phyloP scores from a whole-genome alignment of 176 grass and related monocot genomes.

The Carex kokanica region DNA sequence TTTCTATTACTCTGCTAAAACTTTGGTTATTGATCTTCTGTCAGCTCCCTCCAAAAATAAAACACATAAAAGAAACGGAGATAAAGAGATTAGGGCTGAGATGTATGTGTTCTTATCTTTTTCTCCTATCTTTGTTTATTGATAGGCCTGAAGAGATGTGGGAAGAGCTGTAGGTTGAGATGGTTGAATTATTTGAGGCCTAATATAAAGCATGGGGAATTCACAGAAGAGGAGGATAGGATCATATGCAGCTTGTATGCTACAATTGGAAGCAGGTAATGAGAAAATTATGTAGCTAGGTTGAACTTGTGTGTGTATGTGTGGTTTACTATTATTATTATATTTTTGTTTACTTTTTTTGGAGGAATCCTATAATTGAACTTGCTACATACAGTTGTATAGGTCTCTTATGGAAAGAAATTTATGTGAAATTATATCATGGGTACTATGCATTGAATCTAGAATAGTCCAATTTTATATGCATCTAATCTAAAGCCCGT shows the following conservation, averaged over 20 bases:
- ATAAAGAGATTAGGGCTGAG: background rate
- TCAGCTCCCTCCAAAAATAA: background rate
- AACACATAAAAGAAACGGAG: background rate
- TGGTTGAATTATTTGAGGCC: constrained; percentile 97
- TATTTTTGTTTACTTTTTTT: background rate
- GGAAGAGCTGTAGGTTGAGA: constrained; percentile 94
- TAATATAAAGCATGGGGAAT: constrained; percentile 89
- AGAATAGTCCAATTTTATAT: background rate
- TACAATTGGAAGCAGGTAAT: constrained; percentile 91
- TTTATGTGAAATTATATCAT: background rate
- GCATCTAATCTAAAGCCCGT: background rate
- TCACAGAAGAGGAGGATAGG: constrained; percentile 79
- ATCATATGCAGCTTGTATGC: constrained; percentile 75
- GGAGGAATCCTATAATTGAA: constrained; percentile 9
- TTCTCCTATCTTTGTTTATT: background rate
- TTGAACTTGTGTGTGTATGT: background rate
- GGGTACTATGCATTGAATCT: background rate
- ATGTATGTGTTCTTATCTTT: background rate
- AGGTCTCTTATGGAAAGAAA: background rate
- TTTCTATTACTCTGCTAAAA: background rate
- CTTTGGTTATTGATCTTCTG: constrained; percentile 1
- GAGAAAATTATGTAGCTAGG: background rate
- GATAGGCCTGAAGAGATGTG: constrained; percentile 81
- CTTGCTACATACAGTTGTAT: background rate
- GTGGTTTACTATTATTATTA: too few relatives aligned